Evolutionary conservation across 441 rosid species (phyloP), one percentile per base, ranked within the genome.

Genomic region (Flueggea neowawraea): DNA sequence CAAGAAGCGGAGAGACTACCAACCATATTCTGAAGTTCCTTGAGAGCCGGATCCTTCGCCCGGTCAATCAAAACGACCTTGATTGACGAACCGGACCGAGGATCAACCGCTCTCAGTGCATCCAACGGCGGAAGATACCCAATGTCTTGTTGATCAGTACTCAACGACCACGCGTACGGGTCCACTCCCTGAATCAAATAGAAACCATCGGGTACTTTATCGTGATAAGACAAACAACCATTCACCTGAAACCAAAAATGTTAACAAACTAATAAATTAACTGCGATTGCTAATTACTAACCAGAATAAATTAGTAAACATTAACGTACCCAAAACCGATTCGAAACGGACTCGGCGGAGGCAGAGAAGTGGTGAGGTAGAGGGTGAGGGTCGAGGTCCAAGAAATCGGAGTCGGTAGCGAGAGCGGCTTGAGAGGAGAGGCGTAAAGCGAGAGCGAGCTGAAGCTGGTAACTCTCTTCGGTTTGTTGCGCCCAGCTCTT

Each of bases 391-490:
- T 82, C 11, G 82, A 78, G 33, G 72, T 84, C 95, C 69, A 93
- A 80, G 75, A 82, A 83, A 60, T 93, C 93, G 44, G 82, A 85
- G 54, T 89, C 86, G 54, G 97, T 96, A 85, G 88, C 3, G 89
- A 88, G n/a, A n/a, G n/a, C n/a, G n/a, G n/a, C n/a, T n/a, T n/a
- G n/a, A n/a, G n/a, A n/a, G n/a, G n/a, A n/a, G n/a, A n/a, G n/a
- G n/a, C n/a, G n/a, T n/a, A n/a, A n/a, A n/a, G n/a, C n/a, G n/a
- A n/a, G 73, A 4, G 97, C 98, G 72, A 85, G 75, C 82, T 94
- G 98, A 60, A 94, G 69, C 82, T 90, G 98, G 44, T 94, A 94
- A 69, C 96, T 94, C 90, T 94, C 98, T 64, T 94, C 98, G 70
- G 96, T 90, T 75, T 82, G 95, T 75, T 81, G 94, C 62, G 91